Conservation (phyloP, 2,329 filamentous ascomycete species). For the Aspergillus sp. region DNA sequence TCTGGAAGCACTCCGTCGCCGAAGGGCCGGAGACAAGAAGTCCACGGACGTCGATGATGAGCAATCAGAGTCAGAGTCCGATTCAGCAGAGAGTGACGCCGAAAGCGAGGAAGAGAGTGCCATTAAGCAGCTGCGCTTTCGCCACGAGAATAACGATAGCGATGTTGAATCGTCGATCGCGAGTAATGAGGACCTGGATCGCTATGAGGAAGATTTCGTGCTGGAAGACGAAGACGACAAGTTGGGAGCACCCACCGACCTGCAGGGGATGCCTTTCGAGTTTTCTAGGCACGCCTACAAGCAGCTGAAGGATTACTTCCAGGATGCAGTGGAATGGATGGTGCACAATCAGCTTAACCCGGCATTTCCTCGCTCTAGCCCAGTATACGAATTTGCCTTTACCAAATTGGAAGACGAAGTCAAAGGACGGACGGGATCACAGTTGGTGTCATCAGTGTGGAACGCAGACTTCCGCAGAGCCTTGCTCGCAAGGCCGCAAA, state of each 20-base stretch:
- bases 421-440: conserved; percentile 64
- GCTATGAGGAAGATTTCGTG: conserved; percentile 64
- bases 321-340: conserved; percentile 74
- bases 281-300: conserved; percentile 66
- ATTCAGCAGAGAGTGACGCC: conserved; percentile 13
- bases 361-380: conserved; percentile 60
- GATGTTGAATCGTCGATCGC: conserved; percentile 28
- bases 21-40: conserved; percentile 41
- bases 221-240: conserved; percentile 59
- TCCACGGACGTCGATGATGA: conserved; percentile 25
- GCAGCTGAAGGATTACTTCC: conserved; percentile 70
- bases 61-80: conserved; percentile 17
- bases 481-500: conserved; percentile 63
- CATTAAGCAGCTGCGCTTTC: conserved; percentile 17
- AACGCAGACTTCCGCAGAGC: conserved; percentile 62
- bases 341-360: conserved; percentile 76
- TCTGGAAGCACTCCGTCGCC: conserved; percentile 42
- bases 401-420: conserved; percentile 70
- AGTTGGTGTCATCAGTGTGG: conserved; percentile 72
- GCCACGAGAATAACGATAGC: conserved; percentile 22
- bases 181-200: conserved; percentile 47
- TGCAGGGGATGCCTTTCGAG: conserved; percentile 61
- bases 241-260: conserved; percentile 54
- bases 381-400: conserved; percentile 67
- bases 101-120: conserved; percentile 22